Evolutionary conservation across 306 rosid species (phyloP).

Genomic region (Sicyos baderoa): DNA sequence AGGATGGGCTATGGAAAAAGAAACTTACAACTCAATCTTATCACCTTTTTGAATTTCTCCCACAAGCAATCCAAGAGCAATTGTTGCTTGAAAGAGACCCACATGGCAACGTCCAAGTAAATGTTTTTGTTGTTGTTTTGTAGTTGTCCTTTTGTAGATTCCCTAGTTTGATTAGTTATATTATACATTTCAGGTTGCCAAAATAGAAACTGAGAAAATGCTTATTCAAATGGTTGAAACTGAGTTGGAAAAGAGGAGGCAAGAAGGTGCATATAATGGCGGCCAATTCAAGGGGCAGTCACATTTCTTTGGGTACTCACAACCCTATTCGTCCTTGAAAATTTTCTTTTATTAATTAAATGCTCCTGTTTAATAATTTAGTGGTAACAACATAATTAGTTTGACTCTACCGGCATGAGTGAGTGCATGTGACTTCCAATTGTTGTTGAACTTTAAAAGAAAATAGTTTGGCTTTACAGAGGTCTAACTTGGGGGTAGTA

Average conservation of each 20-base stretch:
- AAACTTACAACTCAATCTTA: slow-evolving; percentile 73
- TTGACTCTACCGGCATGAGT: not conserved
- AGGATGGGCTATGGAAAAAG: slow-evolving; percentile 81
- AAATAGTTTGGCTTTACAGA: not conserved
- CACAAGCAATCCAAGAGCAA: slow-evolving; percentile 94
- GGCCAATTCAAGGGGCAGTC: slow-evolving; percentile 67
- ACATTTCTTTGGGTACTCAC: slow-evolving; percentile 88
- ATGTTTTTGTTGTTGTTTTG: not conserved
- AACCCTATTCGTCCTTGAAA: slow-evolving; percentile 10
- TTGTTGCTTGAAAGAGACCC: slow-evolving; percentile 99
- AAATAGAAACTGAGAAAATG: slow-evolving; percentile 99
- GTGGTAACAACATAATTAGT: not conserved
- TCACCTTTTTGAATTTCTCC: slow-evolving; percentile 77
- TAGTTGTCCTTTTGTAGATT: not conserved
- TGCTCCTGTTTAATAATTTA: not conserved
- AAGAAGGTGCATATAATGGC: slow-evolving; percentile 23
- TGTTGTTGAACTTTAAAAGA: too few species aligned
- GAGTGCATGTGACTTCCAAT: too few species aligned
- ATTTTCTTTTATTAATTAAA: not conserved
- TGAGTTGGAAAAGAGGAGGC: slow-evolving; percentile 73
- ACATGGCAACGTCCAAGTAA: slow-evolving; percentile 98
- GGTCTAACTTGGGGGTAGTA: not conserved
- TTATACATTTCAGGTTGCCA: slow-evolving; percentile 62
- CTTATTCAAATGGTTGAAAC: slow-evolving; percentile 97
- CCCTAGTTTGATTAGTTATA: not conserved